phyloP scores from a whole-genome alignment of 176 grass and related monocot genomes.

The Ananas comosus region DNA sequence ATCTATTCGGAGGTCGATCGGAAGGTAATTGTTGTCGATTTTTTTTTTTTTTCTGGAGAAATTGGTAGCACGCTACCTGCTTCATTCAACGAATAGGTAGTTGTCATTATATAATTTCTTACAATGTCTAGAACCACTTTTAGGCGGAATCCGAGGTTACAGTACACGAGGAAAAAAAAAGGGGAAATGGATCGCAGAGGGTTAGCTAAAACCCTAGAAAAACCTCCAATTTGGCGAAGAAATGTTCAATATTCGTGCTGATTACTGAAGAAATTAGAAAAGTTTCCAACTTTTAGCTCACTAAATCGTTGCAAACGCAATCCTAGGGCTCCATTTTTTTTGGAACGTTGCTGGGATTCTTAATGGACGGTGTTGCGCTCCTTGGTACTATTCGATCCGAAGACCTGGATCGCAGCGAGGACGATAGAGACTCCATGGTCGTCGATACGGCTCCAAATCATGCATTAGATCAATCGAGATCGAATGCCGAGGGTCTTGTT shows the following conservation, averaged over 20 bases:
- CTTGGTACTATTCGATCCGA: background rate
- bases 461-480: background rate
- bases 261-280: background rate
- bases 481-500: background rate
- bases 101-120: too few relatives aligned
- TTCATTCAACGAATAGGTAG: too few relatives aligned
- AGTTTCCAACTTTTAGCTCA: background rate
- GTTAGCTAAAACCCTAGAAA: background rate
- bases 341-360: background rate
- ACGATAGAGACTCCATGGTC: background rate
- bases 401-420: background rate
- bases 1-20: background rate
- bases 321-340: background rate
- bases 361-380: slow-evolving; percentile 10
- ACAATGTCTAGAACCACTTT: background rate
- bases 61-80: too few relatives aligned
- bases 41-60: background rate
- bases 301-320: background rate
- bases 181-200: background rate
- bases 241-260: background rate
- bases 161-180: background rate
- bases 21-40: background rate
- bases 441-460: background rate
- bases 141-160: background rate
- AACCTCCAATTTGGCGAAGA: too few relatives aligned